These are phyloP conservation scores for Vaccinium vitisidaea DNA, from an alignment of 148 eudicot genomes.

Conservation along the genomic window DNA sequence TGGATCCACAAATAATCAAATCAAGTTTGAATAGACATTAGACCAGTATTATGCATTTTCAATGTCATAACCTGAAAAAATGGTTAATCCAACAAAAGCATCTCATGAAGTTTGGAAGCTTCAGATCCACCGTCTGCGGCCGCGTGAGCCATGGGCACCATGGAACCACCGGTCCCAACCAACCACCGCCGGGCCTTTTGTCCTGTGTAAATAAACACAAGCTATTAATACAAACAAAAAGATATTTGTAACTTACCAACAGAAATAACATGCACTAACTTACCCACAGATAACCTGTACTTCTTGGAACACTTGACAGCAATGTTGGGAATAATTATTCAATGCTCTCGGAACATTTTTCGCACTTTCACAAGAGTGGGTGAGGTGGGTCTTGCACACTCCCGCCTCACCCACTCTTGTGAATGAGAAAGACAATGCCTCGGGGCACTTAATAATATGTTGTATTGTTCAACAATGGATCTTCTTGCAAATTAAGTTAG, in stretches of 20 bases:
- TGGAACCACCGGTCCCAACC: conserved; percentile 40
- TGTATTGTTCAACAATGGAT: background rate
- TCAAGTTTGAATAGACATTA: background rate
- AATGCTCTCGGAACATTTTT: background rate
- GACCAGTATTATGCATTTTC: background rate
- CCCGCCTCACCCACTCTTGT: background rate
- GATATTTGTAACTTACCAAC: background rate
- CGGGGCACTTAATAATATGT: background rate
- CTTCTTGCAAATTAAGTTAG: background rate
- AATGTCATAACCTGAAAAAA: background rate
- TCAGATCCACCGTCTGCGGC: conserved; percentile 33
- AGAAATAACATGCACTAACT: background rate
- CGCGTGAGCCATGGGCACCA: conserved; percentile 28
- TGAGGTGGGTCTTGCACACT: background rate
- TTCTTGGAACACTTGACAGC: background rate
- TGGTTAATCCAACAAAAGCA: background rate
- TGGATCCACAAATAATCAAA: background rate
- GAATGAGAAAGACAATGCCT: background rate
- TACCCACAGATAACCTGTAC: background rate
- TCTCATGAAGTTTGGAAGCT: background rate
- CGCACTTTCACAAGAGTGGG: background rate
- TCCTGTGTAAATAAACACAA: conserved; percentile 19
- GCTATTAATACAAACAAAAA: background rate
- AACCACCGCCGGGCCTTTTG: conserved; percentile 26
- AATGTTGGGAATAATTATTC: background rate